Evolutionary conservation across 192 early-diverging fungal genomes (phyloP).

Genomic region (Umbelopsis isabellina): DNA sequence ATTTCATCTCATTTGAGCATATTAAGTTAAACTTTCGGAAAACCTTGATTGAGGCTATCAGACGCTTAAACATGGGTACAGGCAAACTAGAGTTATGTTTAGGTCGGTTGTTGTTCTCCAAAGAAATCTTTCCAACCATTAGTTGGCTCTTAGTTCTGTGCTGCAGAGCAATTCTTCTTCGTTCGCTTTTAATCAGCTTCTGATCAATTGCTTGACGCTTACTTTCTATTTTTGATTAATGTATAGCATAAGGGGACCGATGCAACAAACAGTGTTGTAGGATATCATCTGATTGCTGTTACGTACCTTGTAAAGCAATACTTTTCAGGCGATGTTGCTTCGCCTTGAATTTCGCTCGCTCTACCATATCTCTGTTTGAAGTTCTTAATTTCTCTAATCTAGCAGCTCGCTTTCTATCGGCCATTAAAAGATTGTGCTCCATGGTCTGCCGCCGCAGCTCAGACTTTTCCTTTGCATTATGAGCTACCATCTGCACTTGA

Average conservation of each 20-base stretch:
- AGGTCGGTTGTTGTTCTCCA: neutral
- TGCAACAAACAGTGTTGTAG: neutral
- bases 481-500: conserved; percentile 24
- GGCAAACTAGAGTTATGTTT: neutral
- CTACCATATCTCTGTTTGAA: conserved; percentile 26
- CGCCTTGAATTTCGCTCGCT: conserved; percentile 27
- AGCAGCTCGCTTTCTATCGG: conserved; percentile 24
- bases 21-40: conserved; percentile 23
- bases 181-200: conserved; percentile 3
- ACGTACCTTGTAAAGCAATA: conserved; percentile 22
- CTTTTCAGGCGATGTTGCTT: conserved; percentile 15
- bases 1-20: conserved; percentile 18
- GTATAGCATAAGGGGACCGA: neutral
- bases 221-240: neutral
- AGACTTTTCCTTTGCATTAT: conserved; percentile 11
- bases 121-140: neutral
- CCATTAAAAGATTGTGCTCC: conserved; percentile 17
- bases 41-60: neutral
- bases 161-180: neutral
- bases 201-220: conserved; percentile 6
- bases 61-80: neutral
- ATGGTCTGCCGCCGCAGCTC: conserved; percentile 14
- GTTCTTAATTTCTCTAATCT: conserved; percentile 27
- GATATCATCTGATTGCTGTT: neutral
- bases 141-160: conserved; percentile 11